Conservation (phyloP, 2,329 filamentous ascomycete genomes). For the Pseudocercospora fuligena region DNA sequence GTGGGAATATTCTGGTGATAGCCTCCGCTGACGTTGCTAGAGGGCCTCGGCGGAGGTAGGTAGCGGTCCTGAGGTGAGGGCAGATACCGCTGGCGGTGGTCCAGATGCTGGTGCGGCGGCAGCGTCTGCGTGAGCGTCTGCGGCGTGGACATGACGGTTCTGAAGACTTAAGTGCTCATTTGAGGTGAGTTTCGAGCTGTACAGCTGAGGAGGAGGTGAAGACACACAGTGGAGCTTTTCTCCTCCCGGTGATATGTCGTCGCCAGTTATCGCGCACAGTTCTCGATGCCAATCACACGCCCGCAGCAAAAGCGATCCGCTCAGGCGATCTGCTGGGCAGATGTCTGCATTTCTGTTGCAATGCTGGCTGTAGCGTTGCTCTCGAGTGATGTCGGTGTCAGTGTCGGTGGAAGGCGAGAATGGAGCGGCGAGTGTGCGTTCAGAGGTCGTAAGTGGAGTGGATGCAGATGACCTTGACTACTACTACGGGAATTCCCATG, state of each 20-base stretch:
- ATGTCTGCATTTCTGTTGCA: conserved; percentile 13
- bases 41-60: conserved; percentile 40
- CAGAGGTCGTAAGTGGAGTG: conserved; percentile 6
- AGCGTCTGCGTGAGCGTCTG: conserved; percentile 40
- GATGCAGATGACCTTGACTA: conserved; percentile 2
- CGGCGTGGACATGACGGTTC: conserved; percentile 38
- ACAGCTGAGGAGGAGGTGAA: conserved; percentile 1
- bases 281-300: conserved; percentile 6
- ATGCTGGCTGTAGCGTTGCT: conserved; percentile 12
- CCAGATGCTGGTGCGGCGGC: conserved; percentile 38
- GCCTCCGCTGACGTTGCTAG: conserved; percentile 40
- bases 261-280: conserved; percentile 5
- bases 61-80: conserved; percentile 39
- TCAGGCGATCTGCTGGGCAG: conserved; percentile 6
- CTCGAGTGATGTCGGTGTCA: conserved; percentile 4
- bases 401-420: background rate
- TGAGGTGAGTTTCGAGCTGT: conserved; percentile 3
- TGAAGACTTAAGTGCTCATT: conserved; percentile 11
- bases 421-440: conserved; percentile 5
- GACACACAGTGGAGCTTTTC: conserved; percentile 2
- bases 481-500: background rate
- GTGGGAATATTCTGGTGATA: conserved; percentile 40
- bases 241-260: background rate
- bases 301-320: conserved; percentile 4
- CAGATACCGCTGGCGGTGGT: conserved; percentile 38